Base-by-base conservation (phyloP, 2,329 filamentous ascomycete genomes). In the Colletotrichum chrysophilum region DNA sequence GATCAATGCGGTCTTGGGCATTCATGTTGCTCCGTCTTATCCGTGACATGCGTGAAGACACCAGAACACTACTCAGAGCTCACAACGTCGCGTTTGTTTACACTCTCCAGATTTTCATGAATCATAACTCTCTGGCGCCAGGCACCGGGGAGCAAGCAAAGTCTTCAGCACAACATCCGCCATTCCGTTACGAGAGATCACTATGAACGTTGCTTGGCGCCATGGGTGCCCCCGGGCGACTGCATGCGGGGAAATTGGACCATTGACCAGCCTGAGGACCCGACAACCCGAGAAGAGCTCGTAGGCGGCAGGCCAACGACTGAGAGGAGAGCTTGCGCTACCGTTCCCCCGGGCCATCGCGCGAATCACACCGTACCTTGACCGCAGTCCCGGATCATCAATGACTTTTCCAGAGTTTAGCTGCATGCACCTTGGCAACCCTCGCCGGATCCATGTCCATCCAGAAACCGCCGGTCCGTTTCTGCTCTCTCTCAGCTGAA, bases 181-280 rank as follows among this genome's bases (percentile, higher is more conserved):
- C 34, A n/a, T 32, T n/a, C 55, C 55, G 30, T 62, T 65, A 65
- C 62, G 64, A 69, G 71, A 60, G 55, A 52, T 34, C 60, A 43
- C 52, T 21, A 30, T 61, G 43, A 34, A 58, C 32, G 16, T 13
- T 62, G 24, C 73, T 68, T 52, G 73, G 73, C 64, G 28, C 14
- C 70, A 73, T 43, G 73, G 70, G 34, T 58, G 2, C 14, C 43
- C 64, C 69, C 58, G 21, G 56, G 30, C 56, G 34, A 65, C 43
- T 32, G 64, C 58, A 73, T 73, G 73, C 70, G 64, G 73, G 73
- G 73, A 73, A 58, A 64, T 72, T 68, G 55, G 21, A 70, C 24
- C 26, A 48, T 70, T 32, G 43, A 48, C 71, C 66, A 65, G 18
- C 36, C 1, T 24, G 32, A 30, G 66, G 16, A 18, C 64, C 70